phyloP scores from a whole-genome alignment of 331 rosid genomes.

The Ulmus americana region DNA sequence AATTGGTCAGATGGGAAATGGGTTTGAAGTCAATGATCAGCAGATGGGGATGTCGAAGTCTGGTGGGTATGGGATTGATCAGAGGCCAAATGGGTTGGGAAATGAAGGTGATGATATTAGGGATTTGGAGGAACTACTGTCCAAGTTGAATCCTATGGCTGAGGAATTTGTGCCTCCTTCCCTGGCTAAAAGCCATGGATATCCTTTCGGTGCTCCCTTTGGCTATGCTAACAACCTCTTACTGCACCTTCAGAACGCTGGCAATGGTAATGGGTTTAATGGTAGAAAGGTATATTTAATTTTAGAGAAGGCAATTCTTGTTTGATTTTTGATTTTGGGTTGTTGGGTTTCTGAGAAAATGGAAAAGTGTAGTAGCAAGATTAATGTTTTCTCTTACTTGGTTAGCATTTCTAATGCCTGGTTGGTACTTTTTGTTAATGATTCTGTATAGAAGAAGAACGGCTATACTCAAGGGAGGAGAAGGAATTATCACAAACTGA shows the following conservation, averaged over 20 bases:
- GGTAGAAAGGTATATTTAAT: conserved; percentile 64
- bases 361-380: not conserved
- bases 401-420: not conserved
- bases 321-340: not conserved
- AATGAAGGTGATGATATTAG: conserved; percentile 60
- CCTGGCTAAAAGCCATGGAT: conserved; percentile 46
- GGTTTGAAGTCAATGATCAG: conserved; percentile 55
- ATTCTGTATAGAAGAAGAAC: conserved; percentile 59
- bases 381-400: not conserved
- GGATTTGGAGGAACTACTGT: conserved; percentile 83
- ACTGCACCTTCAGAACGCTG: conserved; percentile 33
- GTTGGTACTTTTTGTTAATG: conserved; percentile 17
- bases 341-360: conserved; percentile 19
- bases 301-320: not conserved
- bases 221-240: conserved; percentile 56
- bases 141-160: conserved; percentile 97
- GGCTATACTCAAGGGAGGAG: conserved; percentile 75
- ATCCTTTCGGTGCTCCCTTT: conserved; percentile 47
- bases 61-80: conserved; percentile 45
- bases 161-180: conserved; percentile 94
- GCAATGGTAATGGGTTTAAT: conserved; percentile 44
- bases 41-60: conserved; percentile 41
- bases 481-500: conserved; percentile 53
- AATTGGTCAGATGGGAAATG: conserved; percentile 60
- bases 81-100: conserved; percentile 37